Evolutionary conservation across 2,329 filamentous ascomycete genomes (phyloP), one percentile per base, ranked within the genome.

Genomic region (Amauroascus niger): DNA sequence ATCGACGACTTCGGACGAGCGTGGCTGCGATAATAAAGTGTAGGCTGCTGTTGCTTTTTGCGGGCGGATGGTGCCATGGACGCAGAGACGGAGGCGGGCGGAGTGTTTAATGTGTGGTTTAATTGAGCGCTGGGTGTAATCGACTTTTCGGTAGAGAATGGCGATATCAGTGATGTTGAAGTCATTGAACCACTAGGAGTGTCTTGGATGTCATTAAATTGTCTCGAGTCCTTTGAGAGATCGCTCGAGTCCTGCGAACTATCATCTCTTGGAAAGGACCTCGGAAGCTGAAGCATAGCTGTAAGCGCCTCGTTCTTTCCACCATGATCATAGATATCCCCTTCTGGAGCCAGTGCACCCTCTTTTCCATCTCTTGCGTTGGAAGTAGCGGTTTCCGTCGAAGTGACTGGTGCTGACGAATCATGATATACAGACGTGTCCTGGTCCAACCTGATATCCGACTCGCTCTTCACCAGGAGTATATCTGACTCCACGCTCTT

Each of bases 1-100:
- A 98, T 90, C 14, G 91, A 95, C 6, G 88, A 87, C 62, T 83
- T 88, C 11, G 88, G 85, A 39, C 79, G 79, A 56, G 86, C 61
- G 83, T 79, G 37, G 64, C 59, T 46, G 66, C 62, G 30, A 7
- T 11, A n/a, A 20, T 22, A 24, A 8, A 69, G 63, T 45, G 52
- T 45, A 57, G 33, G 47, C 41, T 39, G 35, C 22, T 57, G 37
- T 55, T 52, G 35, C 28, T 18, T 51, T 59, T 57, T 45, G 20
- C 47, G 52, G 28, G 26, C 39, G 18, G 54, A 40, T 9, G 41
- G 28, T 7, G 28, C 22, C 16, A 30, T 30, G 14, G 30, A 30
- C n/a, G 22, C 35, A 6, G 47, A 30, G 13, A 13, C 49, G 16
- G 39, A 44, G 28, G 39, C 26, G 48, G 40, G 26, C 26, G 58